Evolutionary conservation across 2,329 filamentous ascomycete species (phyloP), one percentile per base, ranked within the genome.

Genomic region (Trichoderma sp.): DNA sequence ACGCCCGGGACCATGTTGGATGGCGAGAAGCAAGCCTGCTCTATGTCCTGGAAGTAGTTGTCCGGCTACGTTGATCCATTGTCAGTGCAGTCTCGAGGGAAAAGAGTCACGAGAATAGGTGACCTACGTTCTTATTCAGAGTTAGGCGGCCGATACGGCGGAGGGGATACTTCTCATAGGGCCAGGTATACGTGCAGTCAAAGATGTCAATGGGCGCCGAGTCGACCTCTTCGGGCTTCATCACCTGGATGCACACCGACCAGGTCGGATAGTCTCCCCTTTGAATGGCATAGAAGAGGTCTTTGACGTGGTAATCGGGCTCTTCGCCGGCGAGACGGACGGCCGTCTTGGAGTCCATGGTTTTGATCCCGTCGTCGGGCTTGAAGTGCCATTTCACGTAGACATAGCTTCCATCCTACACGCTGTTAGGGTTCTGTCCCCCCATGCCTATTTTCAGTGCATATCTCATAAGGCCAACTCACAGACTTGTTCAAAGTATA

Each of bases 21-120:
- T 0, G 88, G 88, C 0, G 85, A 86, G 71, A 90, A 91, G 0
- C 86, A 85, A 0, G 85, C 83, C 75, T 90, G 87, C 74, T 91
- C 88, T 51, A 89, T 84, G 71, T 92, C 88, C 50, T 83, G 81
- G 71, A 90, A 90, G 78, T 90, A 90, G 76, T 91, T 90, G 61
- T 83, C 75, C 1, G 82, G 78, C 71, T 83, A 19, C 15, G 21
- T 30, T 28, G 17, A 41, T 6, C 7, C 7, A 45, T 5, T 21
- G 30, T 52, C n/a, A n/a, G n/a, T n/a, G n/a, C n/a, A n/a, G n/a
- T n/a, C n/a, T n/a, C n/a, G n/a, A n/a, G n/a, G n/a, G n/a, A n/a
- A n/a, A n/a, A n/a, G n/a, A n/a, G n/a, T n/a, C n/a, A n/a, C n/a
- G n/a, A n/a, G n/a, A n/a, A 89, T 75, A 21, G 41, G 7, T 7